phyloP scores from a whole-genome alignment of 768 basidiomycete species.

The Leccinum disarticulatum region DNA sequence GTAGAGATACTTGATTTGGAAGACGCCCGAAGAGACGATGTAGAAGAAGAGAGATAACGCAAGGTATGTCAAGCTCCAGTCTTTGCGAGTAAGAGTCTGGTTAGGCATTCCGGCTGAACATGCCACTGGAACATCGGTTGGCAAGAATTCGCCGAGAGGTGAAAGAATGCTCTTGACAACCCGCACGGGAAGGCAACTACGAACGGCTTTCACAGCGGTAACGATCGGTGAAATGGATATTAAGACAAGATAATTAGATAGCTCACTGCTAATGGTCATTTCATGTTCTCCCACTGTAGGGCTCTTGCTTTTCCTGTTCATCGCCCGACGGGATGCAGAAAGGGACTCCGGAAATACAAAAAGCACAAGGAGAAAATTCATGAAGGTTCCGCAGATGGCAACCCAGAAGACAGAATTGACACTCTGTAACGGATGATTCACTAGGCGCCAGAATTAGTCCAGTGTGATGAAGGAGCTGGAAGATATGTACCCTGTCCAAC shows the following conservation, averaged over 20 bases:
- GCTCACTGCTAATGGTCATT: conserved; percentile 12
- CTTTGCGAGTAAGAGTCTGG: conserved; percentile 53
- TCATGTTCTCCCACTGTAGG: conserved; percentile 21
- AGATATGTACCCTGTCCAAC: conserved; percentile 25
- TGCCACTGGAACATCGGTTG: conserved; percentile 45
- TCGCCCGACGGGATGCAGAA: conserved; percentile 27
- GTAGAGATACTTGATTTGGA: conserved; percentile 76
- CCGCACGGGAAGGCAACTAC: conserved; percentile 12
- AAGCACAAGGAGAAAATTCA: conserved; percentile 57
- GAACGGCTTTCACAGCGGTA: conserved; percentile 1
- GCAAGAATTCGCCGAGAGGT: conserved; percentile 71
- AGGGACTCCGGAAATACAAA: conserved; percentile 63
- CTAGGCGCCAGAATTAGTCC: conserved; percentile 15
- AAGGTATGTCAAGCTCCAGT: conserved; percentile 74
- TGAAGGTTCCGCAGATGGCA: conserved; percentile 41
- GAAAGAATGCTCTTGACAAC: conserved; percentile 50
- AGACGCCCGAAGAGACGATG: conserved; percentile 67
- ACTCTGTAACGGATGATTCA: conserved; percentile 35
- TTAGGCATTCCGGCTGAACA: conserved; percentile 57
- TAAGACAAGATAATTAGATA: conserved; percentile 1
- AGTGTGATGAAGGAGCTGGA: neutral
- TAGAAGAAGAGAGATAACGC: conserved; percentile 64
- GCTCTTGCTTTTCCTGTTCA: conserved; percentile 32
- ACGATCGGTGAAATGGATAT: neutral
- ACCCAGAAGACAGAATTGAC: conserved; percentile 57